Conservation (phyloP, 2,329 filamentous ascomycete species). For the Clonostachys rhizophaga region DNA sequence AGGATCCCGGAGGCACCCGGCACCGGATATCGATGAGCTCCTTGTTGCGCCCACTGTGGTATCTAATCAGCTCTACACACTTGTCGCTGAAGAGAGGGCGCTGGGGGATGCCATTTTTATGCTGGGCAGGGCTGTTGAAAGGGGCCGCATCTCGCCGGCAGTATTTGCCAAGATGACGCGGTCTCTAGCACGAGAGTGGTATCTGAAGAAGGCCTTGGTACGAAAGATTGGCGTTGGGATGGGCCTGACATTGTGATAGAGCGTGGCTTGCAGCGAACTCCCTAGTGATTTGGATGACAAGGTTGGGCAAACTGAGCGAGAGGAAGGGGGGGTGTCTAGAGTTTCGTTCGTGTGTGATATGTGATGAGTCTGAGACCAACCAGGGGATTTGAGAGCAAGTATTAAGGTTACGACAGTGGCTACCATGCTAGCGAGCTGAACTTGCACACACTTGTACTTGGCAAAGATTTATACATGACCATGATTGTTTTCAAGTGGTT, state of each 20-base stretch:
- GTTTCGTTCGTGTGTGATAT: too few species aligned
- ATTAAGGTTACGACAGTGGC: too few species aligned
- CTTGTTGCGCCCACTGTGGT: conserved; percentile 93
- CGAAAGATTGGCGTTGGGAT: conserved; percentile 74
- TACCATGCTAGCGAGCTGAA: too few species aligned
- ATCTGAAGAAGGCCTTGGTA: conserved; percentile 75
- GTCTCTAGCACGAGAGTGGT: conserved; percentile 73
- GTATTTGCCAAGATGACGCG: conserved; percentile 77
- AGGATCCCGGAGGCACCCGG: conserved; percentile 61
- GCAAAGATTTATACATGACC: too few species aligned
- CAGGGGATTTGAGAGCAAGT: too few species aligned
- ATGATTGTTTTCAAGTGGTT: too few species aligned
- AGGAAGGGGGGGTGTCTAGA: too few species aligned
- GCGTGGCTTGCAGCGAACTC: too few species aligned
- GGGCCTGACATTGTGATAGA: conserved; percentile 42
- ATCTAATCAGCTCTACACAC: conserved; percentile 83
- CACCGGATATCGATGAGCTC: conserved; percentile 82
- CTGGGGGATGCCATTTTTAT: conserved; percentile 85
- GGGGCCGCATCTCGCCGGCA: conserved; percentile 64
- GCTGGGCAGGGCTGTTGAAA: conserved; percentile 69
- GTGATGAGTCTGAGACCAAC: too few species aligned
- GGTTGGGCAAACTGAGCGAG: too few species aligned
- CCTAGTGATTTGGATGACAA: too few species aligned
- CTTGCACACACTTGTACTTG: too few species aligned
- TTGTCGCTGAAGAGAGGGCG: conserved; percentile 84